Base-by-base conservation (phyloP, 768 basidiomycete species). In the Tricholoma sp. region DNA sequence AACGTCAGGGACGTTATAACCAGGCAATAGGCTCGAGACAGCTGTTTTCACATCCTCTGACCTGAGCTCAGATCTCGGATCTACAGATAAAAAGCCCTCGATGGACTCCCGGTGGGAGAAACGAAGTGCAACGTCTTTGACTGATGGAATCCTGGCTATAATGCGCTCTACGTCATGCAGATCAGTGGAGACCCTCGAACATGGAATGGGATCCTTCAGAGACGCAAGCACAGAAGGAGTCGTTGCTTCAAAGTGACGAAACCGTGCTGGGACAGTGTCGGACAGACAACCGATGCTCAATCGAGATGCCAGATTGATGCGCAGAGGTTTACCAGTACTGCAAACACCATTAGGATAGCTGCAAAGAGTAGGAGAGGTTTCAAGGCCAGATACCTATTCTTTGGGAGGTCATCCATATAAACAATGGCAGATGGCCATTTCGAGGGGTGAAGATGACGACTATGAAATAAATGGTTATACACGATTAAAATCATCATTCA, bases 371-470 rank as follows among this genome's bases (percentile, higher is more conserved):
- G 6, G 11, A 24, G 13, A 48, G 36, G 28, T 20, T n/a, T 29
- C 37, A 24, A 45, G 24, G 11, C 17, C 18, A 42, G 7, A 39
- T 44, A 71, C 72, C 59, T 68, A 64, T 79, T 79, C 65, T 77
- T 78, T 8, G 79, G 79, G 3, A 80, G 58, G 53, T 75, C 74
- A 37, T 73, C 67, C 73, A 80, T 79, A 61, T 77, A 80, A 13
- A 80, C 73, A 33, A 80, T 58, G 1, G 68, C 72, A 61, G 73
- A 78, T 0, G 78, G 78, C 78, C 78, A 80, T 64, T 78, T 79
- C 5, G 76, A 75, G 10, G 78, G 76, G 55, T 79, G 78, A 12
- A 80, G 64, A 57, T 76, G 70, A 17, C 74, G 74, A 54, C 76
- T 77, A 44, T 3, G 50, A 24, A 37, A 18, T 17, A 1, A 50